phyloP scores from a whole-genome alignment of 768 basidiomycete species.

The Clavulina sp. region DNA sequence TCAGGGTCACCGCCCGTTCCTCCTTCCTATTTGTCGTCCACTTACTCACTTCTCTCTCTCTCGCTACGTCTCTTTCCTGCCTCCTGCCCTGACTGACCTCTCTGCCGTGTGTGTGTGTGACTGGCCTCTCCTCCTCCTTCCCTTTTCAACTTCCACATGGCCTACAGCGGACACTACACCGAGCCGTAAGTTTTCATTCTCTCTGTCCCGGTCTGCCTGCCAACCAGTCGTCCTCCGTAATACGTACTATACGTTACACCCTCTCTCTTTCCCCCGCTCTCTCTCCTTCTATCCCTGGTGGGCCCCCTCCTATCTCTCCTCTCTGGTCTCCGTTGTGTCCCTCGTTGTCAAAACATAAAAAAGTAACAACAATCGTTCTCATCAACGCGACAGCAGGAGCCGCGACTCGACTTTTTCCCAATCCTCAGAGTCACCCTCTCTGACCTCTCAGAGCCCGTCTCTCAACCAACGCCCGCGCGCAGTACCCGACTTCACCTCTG shows the following conservation, averaged over 20 bases:
- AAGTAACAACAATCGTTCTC: too few species aligned
- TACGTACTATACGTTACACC: too few species aligned
- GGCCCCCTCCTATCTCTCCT: background rate
- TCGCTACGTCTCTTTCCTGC: background rate
- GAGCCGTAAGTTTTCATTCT: background rate
- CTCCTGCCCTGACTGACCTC: background rate
- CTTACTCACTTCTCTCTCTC: background rate
- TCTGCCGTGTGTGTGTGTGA: too few species aligned
- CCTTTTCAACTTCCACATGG: background rate
- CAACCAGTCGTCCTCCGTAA: background rate
- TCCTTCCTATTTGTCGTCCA: too few species aligned
- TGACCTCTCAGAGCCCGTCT: background rate
- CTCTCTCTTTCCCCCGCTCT: background rate
- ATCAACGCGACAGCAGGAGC: too few species aligned
- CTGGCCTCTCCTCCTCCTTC: background rate
- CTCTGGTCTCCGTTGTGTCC: too few species aligned
- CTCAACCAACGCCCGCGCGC: background rate
- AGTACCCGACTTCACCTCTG: background rate
- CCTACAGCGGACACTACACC: conserved; percentile 2
- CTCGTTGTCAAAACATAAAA: too few species aligned
- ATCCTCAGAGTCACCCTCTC: conserved; percentile 6
- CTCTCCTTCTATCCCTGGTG: background rate
- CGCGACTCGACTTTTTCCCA: background rate
- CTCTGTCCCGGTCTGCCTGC: background rate
- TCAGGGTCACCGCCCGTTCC: too few species aligned